Base-by-base conservation (phyloP, 331 rosid genomes). In the Acacia concinna region DNA sequence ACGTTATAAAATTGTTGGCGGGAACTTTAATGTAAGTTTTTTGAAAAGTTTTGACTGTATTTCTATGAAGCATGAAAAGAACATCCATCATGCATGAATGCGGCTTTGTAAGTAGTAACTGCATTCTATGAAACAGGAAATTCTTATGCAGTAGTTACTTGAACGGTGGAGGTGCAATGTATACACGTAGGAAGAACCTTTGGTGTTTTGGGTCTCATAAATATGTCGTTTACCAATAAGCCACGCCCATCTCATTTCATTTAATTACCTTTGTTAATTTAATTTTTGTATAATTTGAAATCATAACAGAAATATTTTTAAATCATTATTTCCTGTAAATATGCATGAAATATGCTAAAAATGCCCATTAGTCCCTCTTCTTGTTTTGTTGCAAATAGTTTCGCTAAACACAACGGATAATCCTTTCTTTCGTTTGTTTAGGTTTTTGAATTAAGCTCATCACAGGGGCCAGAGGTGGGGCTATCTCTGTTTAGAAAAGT, bases 391-490 rank as follows among this genome's bases (percentile, higher is more conserved):
- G 67, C 38, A 59, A 56, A 73, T 77, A 67, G 63, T 68, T 69
- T 60, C 78, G 28, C 73, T 23, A 37, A 72, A 18, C 68, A 43
- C 38, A 68, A 69, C 81, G 30, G 64, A 43, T 6, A 43, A 77
- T 43, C 21, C 20, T 75, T 80, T 70, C 71, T 72, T 15, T 86
- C 69, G 63, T 81, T 79, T 68, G 47, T 81, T 60, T 86, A 96
- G 99, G 90, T 96, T 81, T 83, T 91, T 87, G 99, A 96, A 78
- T 84, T 96, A 87, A 91, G 98, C 90, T 90, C 99, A 60, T 75
- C 88, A 63, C 93, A 91, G 84, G 98, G 97, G 60, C 99, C 99
- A 8, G 98, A 90, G 84, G 80, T 84, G 85, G 98, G 98, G 75
- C 92, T 96, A 70, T 87, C 87, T 87, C 81, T 96, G 74, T 93